Conservation (phyloP, 352 stramenopile genomes). For the Pythium grandisporangium region DNA sequence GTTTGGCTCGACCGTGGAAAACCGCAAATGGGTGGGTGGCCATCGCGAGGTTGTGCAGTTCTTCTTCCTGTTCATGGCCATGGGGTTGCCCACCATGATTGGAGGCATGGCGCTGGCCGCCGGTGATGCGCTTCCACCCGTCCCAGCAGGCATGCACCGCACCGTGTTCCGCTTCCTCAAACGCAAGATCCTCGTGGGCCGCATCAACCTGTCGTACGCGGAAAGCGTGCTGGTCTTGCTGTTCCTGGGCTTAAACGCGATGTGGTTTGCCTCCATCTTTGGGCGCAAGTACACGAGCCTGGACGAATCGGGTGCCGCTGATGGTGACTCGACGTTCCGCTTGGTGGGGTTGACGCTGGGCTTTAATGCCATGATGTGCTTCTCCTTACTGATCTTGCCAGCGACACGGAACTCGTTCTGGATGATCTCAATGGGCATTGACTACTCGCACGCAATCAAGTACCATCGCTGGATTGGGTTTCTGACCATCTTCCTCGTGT, state of each 20-base stretch:
- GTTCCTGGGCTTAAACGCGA: conserved; percentile 67
- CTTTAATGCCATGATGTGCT: conserved; percentile 40
- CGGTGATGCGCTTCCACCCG: conserved; percentile 57
- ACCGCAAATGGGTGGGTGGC: conserved; percentile 54
- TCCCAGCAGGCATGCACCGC: conserved; percentile 59
- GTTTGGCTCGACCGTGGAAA: conserved; percentile 41
- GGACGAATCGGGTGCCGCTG: conserved; percentile 32
- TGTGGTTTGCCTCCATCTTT: conserved; percentile 79
- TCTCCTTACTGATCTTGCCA: conserved; percentile 29
- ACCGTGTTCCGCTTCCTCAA: conserved; percentile 75
- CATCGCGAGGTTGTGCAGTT: conserved; percentile 72
- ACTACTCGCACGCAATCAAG: conserved; percentile 84
- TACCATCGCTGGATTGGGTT: conserved; percentile 84
- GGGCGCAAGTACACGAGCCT: conserved; percentile 49
- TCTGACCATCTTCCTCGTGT: conserved; percentile 54
- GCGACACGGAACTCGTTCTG: conserved; percentile 64
- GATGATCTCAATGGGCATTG: conserved; percentile 76
- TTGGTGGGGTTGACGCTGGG: conserved; percentile 53
- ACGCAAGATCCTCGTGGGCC: conserved; percentile 61
- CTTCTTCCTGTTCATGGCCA: conserved; percentile 55
- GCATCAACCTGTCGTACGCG: conserved; percentile 72
- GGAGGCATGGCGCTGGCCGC: conserved; percentile 53
- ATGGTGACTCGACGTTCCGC: conserved; percentile 29
- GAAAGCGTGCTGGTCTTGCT: conserved; percentile 58
- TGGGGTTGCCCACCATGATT: conserved; percentile 67